A percentile compares a stretch with the other conserved stretches of the same genome.
Conservation (phyloP, 768 basidiomycete species). For the Jaapia argillacea region DNA sequence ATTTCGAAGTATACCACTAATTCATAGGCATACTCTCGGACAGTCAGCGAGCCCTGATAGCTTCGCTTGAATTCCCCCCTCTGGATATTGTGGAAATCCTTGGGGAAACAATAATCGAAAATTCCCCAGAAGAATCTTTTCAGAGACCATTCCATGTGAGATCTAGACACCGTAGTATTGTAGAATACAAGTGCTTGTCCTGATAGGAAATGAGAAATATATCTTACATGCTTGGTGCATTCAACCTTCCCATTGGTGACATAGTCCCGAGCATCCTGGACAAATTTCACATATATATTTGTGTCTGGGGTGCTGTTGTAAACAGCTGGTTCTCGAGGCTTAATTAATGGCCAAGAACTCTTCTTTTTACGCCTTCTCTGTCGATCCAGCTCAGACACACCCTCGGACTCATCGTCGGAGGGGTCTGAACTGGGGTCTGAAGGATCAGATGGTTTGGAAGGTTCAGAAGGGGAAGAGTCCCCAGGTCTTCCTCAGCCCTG, state of each 20-base stretch:
- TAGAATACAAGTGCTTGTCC: neutral
- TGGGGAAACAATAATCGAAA: conserved; percentile 7
- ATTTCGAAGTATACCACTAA: neutral
- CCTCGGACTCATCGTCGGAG: neutral
- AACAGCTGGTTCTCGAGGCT: neutral
- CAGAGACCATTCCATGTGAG: conserved; percentile 1
- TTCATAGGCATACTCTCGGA: neutral
- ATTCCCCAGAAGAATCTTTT: conserved; percentile 3
- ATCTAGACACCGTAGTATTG: neutral
- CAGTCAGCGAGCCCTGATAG: neutral
- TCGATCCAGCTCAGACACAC: neutral
- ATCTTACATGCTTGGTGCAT: neutral
- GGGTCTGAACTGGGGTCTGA: neutral
- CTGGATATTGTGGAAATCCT: neutral
- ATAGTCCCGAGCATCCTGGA: neutral
- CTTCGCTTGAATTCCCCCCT: neutral
- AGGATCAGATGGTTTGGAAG: neutral
- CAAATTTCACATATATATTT: neutral
- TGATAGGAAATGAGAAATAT: neutral
- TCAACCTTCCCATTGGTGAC: neutral
- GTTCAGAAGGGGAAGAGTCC: too few relatives aligned
- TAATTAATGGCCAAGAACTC: too few relatives aligned
- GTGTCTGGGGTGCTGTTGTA: neutral
- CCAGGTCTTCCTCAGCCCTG: neutral
- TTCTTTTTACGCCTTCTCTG: too few relatives aligned